Conservation (phyloP, 805 yeast species). For the Yarrowia keelungensis region DNA sequence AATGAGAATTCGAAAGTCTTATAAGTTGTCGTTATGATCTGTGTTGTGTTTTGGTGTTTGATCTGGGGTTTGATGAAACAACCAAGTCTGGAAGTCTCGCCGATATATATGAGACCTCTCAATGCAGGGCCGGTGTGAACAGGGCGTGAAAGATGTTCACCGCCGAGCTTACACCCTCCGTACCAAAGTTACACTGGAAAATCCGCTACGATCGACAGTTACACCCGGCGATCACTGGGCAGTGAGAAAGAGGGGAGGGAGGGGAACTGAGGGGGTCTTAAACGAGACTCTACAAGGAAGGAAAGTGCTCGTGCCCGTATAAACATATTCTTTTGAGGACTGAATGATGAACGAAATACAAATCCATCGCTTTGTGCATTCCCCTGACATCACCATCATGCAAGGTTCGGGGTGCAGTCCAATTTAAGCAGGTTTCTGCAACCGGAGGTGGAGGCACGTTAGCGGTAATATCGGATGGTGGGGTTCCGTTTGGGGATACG, state of each 20-base stretch:
- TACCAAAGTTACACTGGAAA: background rate
- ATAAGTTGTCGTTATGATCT: background rate
- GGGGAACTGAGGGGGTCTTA: background rate
- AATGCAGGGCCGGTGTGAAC: conserved; percentile 11
- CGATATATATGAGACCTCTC: conserved; percentile 8
- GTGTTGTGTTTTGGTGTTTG: background rate
- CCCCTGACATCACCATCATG: background rate
- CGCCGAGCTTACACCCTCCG: conserved; percentile 8
- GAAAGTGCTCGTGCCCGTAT: no score
- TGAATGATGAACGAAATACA: no score
- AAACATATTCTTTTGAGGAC: no score
- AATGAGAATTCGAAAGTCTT: no score
- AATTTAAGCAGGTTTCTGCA: conserved; percentile 17
- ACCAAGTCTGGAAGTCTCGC: conserved; percentile 1
- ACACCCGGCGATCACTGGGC: conserved; percentile 7
- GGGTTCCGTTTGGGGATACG: no score
- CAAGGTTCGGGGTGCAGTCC: conserved; percentile 7
- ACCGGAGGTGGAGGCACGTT: background rate
- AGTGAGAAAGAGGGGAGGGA: background rate
- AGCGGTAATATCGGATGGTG: background rate
- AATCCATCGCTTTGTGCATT: no score
- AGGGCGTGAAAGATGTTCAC: conserved; percentile 11
- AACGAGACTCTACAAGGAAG: no score
- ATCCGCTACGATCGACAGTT: conserved; percentile 15
- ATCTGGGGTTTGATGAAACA: background rate